Base-by-base conservation (phyloP, 768 basidiomycete genomes). In the Ramaria sp. region DNA sequence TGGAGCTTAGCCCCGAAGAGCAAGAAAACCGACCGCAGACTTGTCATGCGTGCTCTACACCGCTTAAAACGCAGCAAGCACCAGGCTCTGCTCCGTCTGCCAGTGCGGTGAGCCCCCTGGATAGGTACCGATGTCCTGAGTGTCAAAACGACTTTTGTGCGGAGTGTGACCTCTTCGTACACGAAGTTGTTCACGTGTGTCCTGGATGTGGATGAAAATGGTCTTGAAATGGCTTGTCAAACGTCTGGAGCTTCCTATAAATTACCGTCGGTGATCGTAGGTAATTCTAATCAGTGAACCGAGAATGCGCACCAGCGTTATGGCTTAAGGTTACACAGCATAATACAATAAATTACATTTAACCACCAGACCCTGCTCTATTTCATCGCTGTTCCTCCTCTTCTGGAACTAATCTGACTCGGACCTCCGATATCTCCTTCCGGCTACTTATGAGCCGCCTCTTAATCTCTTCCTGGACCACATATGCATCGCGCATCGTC, bases 111-210 rank as follows among this genome's bases (percentile, higher is more conserved):
- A 93, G 88, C 60, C 81, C 88, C 0, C 71, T 88, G 5, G 88
- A 92, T 16, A 77, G 95, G 32, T 99, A 98, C 66, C 77, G 82
- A 50, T 97, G 96, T 67, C 83, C 85, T 2, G 85, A 88, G 22
- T 98, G 96, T 70, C 62, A 67, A 2, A 71, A 86, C 48, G 85
- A 96, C 64, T 99, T 97, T 64, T 98, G 96, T 65, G 78, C 83
- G 24, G 94, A 98, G 48, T 99, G 96, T 65, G 96, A 99, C 69
- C 78, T 95, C 18, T 96, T 97, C 63, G 83, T 97, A 4, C 96
- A 98, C 61, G 90, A 95, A 58, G 91, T 92, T 20, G 73, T 97
- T 18, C 95, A 97, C 64, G 91, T 88, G 57, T 99, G 95, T 71
- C 93, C 95, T 0, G 88, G 86, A 9, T 90, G 87, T 59, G 84